phyloP scores from a whole-genome alignment of 2,329 filamentous ascomycete species.

The Exophiala aquamarina region DNA sequence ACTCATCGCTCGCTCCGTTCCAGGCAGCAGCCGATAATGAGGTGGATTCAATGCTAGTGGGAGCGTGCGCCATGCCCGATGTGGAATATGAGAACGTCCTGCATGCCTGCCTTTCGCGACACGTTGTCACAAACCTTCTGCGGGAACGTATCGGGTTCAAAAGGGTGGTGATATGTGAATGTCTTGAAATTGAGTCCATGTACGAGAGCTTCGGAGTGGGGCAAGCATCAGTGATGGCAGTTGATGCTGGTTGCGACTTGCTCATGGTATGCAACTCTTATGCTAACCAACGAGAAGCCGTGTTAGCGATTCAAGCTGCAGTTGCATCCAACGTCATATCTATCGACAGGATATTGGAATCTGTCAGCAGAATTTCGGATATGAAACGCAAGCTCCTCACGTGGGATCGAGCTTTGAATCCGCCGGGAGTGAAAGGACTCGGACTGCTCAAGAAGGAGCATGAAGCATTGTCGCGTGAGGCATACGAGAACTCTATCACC shows the following conservation, averaged over 20 bases:
- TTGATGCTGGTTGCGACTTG: slow-evolving; percentile 91
- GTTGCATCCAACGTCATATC: slow-evolving; percentile 87
- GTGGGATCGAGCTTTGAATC: slow-evolving; percentile 85
- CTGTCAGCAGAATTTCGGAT: slow-evolving; percentile 71
- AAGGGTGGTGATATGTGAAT: slow-evolving; percentile 90
- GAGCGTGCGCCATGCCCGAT: slow-evolving; percentile 72
- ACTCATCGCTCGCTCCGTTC: slow-evolving; percentile 87
- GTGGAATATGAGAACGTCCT: slow-evolving; percentile 44
- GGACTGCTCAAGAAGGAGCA: slow-evolving; percentile 80
- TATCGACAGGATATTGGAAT: slow-evolving; percentile 74
- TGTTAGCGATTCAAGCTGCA: slow-evolving; percentile 82
- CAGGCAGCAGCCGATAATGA: slow-evolving; percentile 83
- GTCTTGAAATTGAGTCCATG: slow-evolving; percentile 91
- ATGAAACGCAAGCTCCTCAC: slow-evolving; percentile 84
- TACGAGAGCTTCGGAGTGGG: slow-evolving; percentile 96
- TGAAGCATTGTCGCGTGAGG: slow-evolving; percentile 73
- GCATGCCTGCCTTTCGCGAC: slow-evolving; percentile 88
- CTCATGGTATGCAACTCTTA: slow-evolving; percentile 85
- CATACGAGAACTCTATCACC: slow-evolving; percentile 89
- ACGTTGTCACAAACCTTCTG: slow-evolving; percentile 85
- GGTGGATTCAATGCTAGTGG: slow-evolving; percentile 91
- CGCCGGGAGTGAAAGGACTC: slow-evolving; percentile 72
- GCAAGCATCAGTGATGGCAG: slow-evolving; percentile 93
- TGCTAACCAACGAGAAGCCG: slow-evolving; percentile 83
- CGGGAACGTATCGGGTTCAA: slow-evolving; percentile 85